Evolutionary conservation across 352 stramenopile genomes (phyloP).

Genomic region (Thalassiosira hispida): DNA sequence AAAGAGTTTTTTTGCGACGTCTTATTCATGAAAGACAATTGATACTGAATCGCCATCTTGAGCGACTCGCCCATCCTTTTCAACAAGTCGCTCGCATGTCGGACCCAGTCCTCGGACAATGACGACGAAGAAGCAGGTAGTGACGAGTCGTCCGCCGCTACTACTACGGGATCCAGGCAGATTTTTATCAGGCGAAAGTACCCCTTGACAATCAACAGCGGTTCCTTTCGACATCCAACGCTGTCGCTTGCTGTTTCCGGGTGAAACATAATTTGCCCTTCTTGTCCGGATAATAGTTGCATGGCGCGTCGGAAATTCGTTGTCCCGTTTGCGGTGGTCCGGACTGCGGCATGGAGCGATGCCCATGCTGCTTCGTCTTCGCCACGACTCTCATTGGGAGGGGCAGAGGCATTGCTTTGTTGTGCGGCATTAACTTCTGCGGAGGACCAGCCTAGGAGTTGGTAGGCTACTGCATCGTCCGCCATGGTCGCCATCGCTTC

Average conservation of each 20-base stretch:
- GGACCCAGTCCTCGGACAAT: constrained; percentile 17
- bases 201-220: constrained; percentile 24
- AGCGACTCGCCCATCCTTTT: constrained; percentile 36
- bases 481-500: too few species aligned
- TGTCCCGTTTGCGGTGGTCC: constrained; percentile 4
- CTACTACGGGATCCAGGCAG: constrained; percentile 4
- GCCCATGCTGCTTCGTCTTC: neutral
- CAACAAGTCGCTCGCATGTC: constrained; percentile 24
- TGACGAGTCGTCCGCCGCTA: neutral
- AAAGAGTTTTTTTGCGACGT: neutral
- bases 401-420: neutral
- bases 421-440: neutral
- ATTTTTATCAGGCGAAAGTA: constrained; percentile 43
- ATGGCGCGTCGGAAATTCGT: constrained; percentile 14
- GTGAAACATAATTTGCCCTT: constrained; percentile 1
- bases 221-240: neutral
- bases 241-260: neutral
- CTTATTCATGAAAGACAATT: constrained; percentile 7
- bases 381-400: neutral
- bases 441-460: constrained; percentile 14
- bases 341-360: neutral
- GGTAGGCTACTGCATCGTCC: constrained; percentile 8
- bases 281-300: constrained; percentile 17
- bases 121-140: neutral
- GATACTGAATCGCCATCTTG: constrained; percentile 19